A percentile compares a stretch with the other conserved stretches of the same genome.
These are phyloP conservation scores for Hypoxylon rickii DNA, from an alignment of 495 filamentous ascomycete genomes.

Conservation along the genomic window DNA sequence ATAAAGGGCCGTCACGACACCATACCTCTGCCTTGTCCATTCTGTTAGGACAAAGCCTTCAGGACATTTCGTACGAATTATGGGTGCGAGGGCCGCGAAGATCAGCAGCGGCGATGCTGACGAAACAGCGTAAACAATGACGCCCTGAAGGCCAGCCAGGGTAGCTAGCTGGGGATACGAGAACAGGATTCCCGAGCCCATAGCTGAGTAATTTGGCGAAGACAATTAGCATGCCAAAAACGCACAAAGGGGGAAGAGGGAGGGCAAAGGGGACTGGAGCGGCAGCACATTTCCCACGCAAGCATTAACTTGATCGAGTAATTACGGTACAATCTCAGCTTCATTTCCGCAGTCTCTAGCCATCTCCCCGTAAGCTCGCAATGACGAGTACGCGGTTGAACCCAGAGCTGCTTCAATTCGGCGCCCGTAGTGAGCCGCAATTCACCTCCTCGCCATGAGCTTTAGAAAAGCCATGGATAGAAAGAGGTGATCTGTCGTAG, in stretches of 20 bases:
- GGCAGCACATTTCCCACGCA: slow-evolving; percentile 93
- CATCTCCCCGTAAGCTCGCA: slow-evolving; percentile 30
- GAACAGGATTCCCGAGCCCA: slow-evolving; percentile 79
- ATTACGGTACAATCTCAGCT: slow-evolving; percentile 90
- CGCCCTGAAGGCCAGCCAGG: slow-evolving; percentile 75
- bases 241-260: slow-evolving; percentile 24
- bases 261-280: slow-evolving; percentile 54
- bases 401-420: slow-evolving; percentile 56
- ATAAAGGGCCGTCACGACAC: slow-evolving; percentile 64
- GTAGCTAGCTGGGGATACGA: slow-evolving; percentile 79
- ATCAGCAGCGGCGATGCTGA: slow-evolving; percentile 68
- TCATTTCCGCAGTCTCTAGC: slow-evolving; percentile 52
- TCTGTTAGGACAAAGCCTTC: slow-evolving; percentile 80
- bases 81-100: slow-evolving; percentile 71
- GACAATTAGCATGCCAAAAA: slow-evolving; percentile 33
- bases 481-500: slow-evolving; percentile 30
- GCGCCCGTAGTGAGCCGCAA: slow-evolving; percentile 88
- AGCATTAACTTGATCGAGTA: slow-evolving; percentile 96
- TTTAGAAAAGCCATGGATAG: slow-evolving; percentile 20
- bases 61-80: slow-evolving; percentile 73
- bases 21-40: slow-evolving; percentile 77
- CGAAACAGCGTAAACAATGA: slow-evolving; percentile 70
- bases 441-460: slow-evolving; percentile 30
- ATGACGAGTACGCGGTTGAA: slow-evolving; percentile 50
- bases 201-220: slow-evolving; percentile 55